These are phyloP conservation scores for Penicillium sp. DNA, from an alignment of 2,329 filamentous ascomycete species.

Conservation along the genomic window DNA sequence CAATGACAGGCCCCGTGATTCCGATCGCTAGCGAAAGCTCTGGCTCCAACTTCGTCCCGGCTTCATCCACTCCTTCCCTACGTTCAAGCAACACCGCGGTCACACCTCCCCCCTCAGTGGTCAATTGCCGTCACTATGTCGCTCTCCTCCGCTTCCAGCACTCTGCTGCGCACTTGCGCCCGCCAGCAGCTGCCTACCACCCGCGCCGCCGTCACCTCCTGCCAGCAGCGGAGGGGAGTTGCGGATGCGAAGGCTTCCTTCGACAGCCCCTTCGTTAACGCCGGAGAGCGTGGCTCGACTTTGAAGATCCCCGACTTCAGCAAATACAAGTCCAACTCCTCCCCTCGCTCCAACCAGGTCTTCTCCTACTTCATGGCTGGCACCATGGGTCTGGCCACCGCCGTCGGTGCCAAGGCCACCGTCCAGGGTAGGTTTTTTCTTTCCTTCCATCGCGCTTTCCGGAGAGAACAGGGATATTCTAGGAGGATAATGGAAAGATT, in stretches of 20 bases:
- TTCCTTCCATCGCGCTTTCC: neutral
- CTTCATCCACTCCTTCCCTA: conserved; percentile 36
- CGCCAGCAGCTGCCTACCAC: conserved; percentile 48
- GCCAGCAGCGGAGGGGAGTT: conserved; percentile 44
- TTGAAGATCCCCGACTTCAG: conserved; percentile 84
- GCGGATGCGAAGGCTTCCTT: conserved; percentile 46
- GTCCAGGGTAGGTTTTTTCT: conserved; percentile 76
- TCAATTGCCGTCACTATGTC: conserved; percentile 38
- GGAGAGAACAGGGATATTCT: neutral
- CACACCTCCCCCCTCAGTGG: conserved; percentile 31
- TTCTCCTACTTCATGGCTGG: conserved; percentile 99
- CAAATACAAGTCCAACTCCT: conserved; percentile 75
- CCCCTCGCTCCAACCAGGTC: conserved; percentile 73
- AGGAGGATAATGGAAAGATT: conserved; percentile 6
- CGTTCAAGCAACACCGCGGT: conserved; percentile 31
- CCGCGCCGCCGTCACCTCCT: conserved; percentile 43
- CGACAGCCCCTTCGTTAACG: conserved; percentile 57
- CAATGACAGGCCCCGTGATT: conserved; percentile 45
- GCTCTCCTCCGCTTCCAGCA: conserved; percentile 67
- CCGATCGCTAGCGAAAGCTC: conserved; percentile 44
- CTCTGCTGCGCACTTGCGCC: conserved; percentile 63
- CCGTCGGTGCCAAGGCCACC: conserved; percentile 94
- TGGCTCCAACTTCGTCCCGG: conserved; percentile 41
- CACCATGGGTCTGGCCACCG: conserved; percentile 85
- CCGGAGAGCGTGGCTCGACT: conserved; percentile 49